Evolutionary conservation across 768 basidiomycete species (phyloP).

Genomic region (Lactifluus rugatus): DNA sequence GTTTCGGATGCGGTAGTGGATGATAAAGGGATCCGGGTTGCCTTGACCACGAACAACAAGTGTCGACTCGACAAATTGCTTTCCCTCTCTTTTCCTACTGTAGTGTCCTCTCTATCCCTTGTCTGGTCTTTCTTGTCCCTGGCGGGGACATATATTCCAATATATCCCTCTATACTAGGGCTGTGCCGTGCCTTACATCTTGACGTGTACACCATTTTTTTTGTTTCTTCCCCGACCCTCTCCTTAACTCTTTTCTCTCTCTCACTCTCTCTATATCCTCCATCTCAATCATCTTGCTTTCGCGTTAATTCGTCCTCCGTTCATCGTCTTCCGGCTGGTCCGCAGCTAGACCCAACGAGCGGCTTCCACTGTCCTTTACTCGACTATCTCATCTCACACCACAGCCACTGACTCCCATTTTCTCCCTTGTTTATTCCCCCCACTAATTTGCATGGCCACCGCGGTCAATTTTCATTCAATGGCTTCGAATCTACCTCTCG

Average conservation of each 20-base stretch:
- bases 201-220: conserved; percentile 20
- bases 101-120: conserved; percentile 8
- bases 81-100: conserved; percentile 10
- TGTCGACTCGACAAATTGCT: conserved; percentile 20
- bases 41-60: conserved; percentile 43
- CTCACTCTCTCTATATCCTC: conserved; percentile 11
- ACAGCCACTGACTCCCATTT: conserved; percentile 14
- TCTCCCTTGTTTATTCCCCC: conserved; percentile 11
- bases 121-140: conserved; percentile 12
- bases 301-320: conserved; percentile 11
- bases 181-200: conserved; percentile 5
- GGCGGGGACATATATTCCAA: conserved; percentile 9
- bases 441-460: conserved; percentile 21
- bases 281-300: conserved; percentile 21
- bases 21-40: conserved; percentile 28
- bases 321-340: conserved; percentile 45
- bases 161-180: conserved; percentile 18
- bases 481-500: conserved; percentile 56
- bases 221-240: conserved; percentile 12
- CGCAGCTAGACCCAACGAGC: conserved; percentile 28
- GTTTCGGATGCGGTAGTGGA: conserved; percentile 16
- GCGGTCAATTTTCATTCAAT: conserved; percentile 30
- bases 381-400: conserved; percentile 6
- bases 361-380: conserved; percentile 17
- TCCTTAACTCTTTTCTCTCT: conserved; percentile 2